These are phyloP conservation scores for Trametes cinnabarina DNA, from an alignment of 768 basidiomycete species.

Conservation along the genomic window DNA sequence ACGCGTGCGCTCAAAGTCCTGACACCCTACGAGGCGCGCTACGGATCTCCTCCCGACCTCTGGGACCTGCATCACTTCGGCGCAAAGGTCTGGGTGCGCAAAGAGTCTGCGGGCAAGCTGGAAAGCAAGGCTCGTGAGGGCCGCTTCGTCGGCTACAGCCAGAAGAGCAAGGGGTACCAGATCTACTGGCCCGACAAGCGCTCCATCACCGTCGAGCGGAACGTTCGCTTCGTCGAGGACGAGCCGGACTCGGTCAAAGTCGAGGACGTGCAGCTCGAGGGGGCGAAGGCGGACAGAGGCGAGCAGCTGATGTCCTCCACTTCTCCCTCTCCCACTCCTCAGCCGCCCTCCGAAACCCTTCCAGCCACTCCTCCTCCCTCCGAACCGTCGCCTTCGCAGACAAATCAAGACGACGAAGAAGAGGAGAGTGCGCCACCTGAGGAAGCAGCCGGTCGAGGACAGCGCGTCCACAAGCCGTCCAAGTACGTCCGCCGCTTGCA, in stretches of 20 bases:
- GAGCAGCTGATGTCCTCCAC: not conserved
- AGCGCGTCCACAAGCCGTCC: conserved; percentile 6
- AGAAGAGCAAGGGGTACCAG: conserved; percentile 28
- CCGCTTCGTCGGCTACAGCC: conserved; percentile 36
- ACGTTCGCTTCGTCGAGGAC: conserved; percentile 19
- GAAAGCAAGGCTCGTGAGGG: conserved; percentile 10
- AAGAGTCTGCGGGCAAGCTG: conserved; percentile 11
- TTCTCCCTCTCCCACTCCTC: not conserved
- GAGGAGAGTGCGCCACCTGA: not conserved
- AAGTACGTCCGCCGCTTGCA: not conserved
- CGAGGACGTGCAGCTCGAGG: conserved; percentile 19
- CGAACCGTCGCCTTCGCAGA: not conserved
- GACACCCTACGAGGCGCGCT: conserved; percentile 21
- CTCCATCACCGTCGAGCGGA: conserved; percentile 27
- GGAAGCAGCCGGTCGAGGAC: not conserved
- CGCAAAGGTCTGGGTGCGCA: conserved; percentile 17
- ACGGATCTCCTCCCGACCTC: conserved; percentile 24
- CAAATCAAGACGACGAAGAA: not conserved
- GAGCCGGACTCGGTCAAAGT: not conserved
- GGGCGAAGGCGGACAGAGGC: conserved; percentile 14
- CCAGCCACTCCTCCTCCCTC: not conserved
- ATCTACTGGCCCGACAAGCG: conserved; percentile 35
- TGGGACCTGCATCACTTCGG: conserved; percentile 13
- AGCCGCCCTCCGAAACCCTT: not conserved
- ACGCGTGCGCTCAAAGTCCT: conserved; percentile 19